A percentile compares a stretch with the other conserved stretches of the same genome.
These are phyloP conservation scores for Penicillium glabrum DNA, from an alignment of 2,329 filamentous ascomycete genomes.

Conservation along the genomic window DNA sequence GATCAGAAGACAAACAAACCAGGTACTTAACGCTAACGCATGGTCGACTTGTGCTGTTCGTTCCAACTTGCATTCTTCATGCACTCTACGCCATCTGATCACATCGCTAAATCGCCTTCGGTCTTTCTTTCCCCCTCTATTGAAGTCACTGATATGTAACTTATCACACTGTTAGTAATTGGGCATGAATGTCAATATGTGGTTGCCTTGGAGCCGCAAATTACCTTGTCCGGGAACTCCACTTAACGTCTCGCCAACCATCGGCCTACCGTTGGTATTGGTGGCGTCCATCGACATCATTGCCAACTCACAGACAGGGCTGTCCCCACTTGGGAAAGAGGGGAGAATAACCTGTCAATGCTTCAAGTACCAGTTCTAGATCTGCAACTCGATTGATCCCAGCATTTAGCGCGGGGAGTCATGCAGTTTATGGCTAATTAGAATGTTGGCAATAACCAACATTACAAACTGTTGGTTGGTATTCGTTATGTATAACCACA, in stretches of 20 bases:
- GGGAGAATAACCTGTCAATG: not conserved
- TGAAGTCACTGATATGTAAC: not conserved
- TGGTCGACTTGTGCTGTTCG: no score
- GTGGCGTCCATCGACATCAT: constrained; percentile 16
- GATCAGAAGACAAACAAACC: not conserved
- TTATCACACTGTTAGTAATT: not conserved
- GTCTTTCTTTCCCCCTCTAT: not conserved
- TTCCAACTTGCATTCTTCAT: not conserved
- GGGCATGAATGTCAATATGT: constrained; percentile 1
- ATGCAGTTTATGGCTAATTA: not conserved
- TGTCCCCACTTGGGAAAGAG: not conserved
- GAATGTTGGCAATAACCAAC: not conserved
- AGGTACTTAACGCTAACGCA: not conserved
- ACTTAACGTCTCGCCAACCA: constrained; percentile 6
- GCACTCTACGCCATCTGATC: not conserved
- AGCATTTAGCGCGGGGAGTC: not conserved
- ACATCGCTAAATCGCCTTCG: not conserved
- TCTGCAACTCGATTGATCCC: not conserved
- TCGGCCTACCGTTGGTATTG: not conserved
- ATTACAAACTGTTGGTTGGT: not conserved
- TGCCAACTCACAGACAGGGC: constrained; percentile 10
- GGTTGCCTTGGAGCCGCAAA: constrained; percentile 23
- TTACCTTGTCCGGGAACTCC: constrained; percentile 4
- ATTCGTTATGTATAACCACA: not conserved
- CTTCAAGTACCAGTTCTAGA: not conserved